Base-by-base conservation (phyloP, 1,284 basidiomycete species). In the Apiotrichum porosum region DNA sequence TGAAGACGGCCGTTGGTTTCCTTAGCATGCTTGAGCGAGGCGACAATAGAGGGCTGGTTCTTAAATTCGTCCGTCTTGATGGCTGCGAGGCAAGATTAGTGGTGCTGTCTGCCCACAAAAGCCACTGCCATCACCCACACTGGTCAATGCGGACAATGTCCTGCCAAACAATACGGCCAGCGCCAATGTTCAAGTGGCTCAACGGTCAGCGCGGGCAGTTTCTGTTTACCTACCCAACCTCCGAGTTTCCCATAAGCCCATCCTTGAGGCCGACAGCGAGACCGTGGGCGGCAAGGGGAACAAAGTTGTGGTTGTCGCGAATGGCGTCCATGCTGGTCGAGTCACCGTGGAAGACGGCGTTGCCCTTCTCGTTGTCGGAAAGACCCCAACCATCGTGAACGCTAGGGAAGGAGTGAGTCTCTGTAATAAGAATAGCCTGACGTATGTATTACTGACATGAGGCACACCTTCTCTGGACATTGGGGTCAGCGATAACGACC, bases 381-480 rank as follows among this genome's bases (percentile, higher is more conserved):
- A 92, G 78, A 51, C 90, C 90, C 90, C 90, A 94, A 31, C 90
- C 90, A 77, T 94, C 90, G 77, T 93, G 90, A 35, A 93, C 88
- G 62, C 88, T 91, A 59, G 34, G 12, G n/a, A n/a, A n/a, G n/a
- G n/a, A n/a, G n/a, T n/a, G n/a, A 33, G 19, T 12, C 23, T 37
- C 15, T 28, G 38, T 13, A n/a, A n/a, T 23, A 15, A n/a, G 38
- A 6, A 15, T 6, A 8, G 38, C 9, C 2, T 17, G 15, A 31
- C 17, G 36, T 3, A 13, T 14, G 21, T 23, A 21, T 23, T n/a
- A 72, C 79, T 57, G 68, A 88, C 88, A 92, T 90, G 54, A 91
- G 78, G 72, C 88, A 92, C 73, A 92, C 85, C 77, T 89, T 91
- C 77, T 88, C 85, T 78, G 55, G 21, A 12, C 3, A 22, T 18